Evolutionary conservation across 768 basidiomycete genomes (phyloP), one percentile per base, ranked within the genome.

Genomic region (Stropharia rugosoannulata): DNA sequence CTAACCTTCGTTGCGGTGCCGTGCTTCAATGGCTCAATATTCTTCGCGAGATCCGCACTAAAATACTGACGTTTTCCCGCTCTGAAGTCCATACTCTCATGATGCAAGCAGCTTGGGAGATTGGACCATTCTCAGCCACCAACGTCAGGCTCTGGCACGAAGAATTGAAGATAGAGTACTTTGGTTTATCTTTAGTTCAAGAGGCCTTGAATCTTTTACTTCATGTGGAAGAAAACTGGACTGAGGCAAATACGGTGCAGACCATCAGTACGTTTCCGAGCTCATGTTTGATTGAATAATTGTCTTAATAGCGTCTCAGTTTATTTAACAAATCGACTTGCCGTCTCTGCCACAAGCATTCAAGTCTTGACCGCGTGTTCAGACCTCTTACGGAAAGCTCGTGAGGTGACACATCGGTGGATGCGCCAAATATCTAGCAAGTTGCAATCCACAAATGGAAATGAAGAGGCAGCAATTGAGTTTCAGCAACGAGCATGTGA

Each of bases 1-100:
- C 72, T 10, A 66, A 70, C 47, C 57, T 84, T 36, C 78, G 83
- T 5, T 71, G 75, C 37, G 81, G 82, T 0, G 55, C 68, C 0
- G 63, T 55, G 2, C 58, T 84, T 0, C 81, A 83, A 47, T 82
- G 80, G 81, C 63, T 75, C 38, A 83, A 83, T 55, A 74, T 84
- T 38, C 55, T 72, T 11, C 72, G 76, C n/a, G 79, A 79, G 57
- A 58, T 84, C n/a, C 68, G 70, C 6, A 68, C 69, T 6, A 67
- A 70, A 18, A 59, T 61, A 0, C 58, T 84, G 51, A 72, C 68
- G 8, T 76, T 84, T 53, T 64, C 68, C 19, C 54, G 61, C 7
- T 66, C 68, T 0, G 76, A 74, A 15, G 75, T 84, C 0, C 70
- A 80, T 55, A 51, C 69, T 0, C 66, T 84, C 0, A 19, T 84